These are phyloP conservation scores for Symbiotaphrina buchneri DNA, from an alignment of 495 filamentous ascomycete genomes.

Conservation along the genomic window DNA sequence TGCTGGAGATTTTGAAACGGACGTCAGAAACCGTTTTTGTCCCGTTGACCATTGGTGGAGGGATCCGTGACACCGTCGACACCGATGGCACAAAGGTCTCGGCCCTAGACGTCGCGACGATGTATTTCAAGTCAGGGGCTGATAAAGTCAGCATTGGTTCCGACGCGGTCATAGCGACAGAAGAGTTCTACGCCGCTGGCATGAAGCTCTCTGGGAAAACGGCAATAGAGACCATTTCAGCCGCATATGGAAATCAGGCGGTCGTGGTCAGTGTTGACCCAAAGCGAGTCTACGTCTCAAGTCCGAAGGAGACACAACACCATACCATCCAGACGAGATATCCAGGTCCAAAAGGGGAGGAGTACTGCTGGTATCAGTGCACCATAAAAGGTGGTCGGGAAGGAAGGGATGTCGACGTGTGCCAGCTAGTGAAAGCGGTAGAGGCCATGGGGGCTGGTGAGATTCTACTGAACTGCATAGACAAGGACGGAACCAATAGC, in stretches of 20 bases:
- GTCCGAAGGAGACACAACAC: conserved; percentile 49
- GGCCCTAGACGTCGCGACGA: conserved; percentile 76
- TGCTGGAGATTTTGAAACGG: conserved; percentile 77
- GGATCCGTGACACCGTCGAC: conserved; percentile 79
- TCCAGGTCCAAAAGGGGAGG: conserved; percentile 54
- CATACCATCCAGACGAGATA: conserved; percentile 48
- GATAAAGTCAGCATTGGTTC: conserved; percentile 97
- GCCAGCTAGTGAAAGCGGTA: conserved; percentile 67
- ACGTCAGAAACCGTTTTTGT: conserved; percentile 90
- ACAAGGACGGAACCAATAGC: conserved; percentile 85
- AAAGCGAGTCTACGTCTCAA: conserved; percentile 66
- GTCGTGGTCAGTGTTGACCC: conserved; percentile 94
- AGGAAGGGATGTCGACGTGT: conserved; percentile 72
- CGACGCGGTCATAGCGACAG: conserved; percentile 79
- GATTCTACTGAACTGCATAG: conserved; percentile 90
- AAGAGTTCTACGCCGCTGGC: conserved; percentile 56
- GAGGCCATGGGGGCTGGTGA: conserved; percentile 94
- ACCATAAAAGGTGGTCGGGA: conserved; percentile 91
- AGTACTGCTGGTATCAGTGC: conserved; percentile 90
- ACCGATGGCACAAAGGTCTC: conserved; percentile 68
- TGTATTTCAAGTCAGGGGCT: conserved; percentile 97
- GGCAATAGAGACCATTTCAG: conserved; percentile 83
- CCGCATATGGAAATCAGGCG: conserved; percentile 88
- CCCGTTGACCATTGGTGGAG: conserved; percentile 87
- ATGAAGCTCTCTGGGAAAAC: conserved; percentile 53